A percentile compares a stretch with the other conserved stretches of the same genome.
These are phyloP conservation scores for Orbilia oligospora DNA, from an alignment of 2,329 filamentous ascomycete species.

Conservation along the genomic window DNA sequence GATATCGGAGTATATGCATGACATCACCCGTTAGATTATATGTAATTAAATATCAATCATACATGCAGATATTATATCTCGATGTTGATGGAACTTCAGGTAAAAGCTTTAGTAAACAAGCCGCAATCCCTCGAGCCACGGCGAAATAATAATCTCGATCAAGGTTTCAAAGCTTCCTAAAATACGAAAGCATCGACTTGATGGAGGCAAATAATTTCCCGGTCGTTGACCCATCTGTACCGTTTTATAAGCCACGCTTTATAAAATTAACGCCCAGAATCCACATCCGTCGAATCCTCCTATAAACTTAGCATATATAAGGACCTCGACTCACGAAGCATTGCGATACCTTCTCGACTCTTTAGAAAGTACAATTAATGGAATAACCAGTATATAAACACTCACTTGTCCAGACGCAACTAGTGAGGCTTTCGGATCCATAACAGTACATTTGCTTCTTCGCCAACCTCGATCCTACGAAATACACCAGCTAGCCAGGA, in stretches of 20 bases:
- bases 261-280: conserved; percentile 4
- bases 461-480: background rate
- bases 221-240: background rate
- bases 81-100: background rate
- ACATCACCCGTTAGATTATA: conserved; percentile 21
- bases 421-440: background rate
- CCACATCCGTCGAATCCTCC: conserved; percentile 22
- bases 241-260: conserved; percentile 9
- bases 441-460: conserved; percentile 16
- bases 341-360: too few species aligned
- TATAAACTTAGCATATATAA: conserved; percentile 16
- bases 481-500: background rate
- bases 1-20: conserved; percentile 25
- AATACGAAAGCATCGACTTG: background rate
- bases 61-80: background rate
- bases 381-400: background rate
- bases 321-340: background rate
- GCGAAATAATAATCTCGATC: conserved; percentile 3
- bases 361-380: background rate
- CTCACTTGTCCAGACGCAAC: conserved; percentile 4
- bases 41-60: background rate
- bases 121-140: conserved; percentile 10
- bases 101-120: background rate
- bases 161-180: conserved; percentile 1
- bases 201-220: background rate